Evolutionary conservation across 1,284 basidiomycete genomes (phyloP), one percentile per base, ranked within the genome.

Genomic region (Fomes fomentarius): DNA sequence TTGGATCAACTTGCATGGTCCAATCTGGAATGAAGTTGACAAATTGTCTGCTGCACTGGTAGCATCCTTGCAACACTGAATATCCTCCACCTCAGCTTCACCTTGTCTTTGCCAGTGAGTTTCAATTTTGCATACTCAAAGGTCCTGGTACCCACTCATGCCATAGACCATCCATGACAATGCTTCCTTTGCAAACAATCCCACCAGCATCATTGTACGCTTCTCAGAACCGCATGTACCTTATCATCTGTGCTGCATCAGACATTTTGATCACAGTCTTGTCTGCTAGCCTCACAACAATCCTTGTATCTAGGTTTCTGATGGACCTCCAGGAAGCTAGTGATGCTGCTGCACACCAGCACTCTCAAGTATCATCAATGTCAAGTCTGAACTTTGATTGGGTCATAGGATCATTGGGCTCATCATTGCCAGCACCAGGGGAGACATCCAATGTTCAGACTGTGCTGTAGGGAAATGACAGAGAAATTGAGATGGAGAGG

Each of bases 241-340:
- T 17, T 15, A 3, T 2, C 46, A 1, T 2, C 37, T 9, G 28
- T 7, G 28, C 28, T 7, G 28, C 28, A 7, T 30, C 28, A 30
- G 28, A 12, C 6, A 12, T 12, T 30, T 12, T 12, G 28, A 6
- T 37, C 8, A 6, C 6, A 15, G 10, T 25, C 38, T 4, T 33
- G 26, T 15, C 2, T 19, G 6, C n/a, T 3, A 50, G 49, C 6
- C 22, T 50, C n/a, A 50, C 49, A 11, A 41, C 49, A 5, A 44
- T 50, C n/a, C 42, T 50, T n/a, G 44, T 50, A n/a, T 50, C 49
- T 14, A 28, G 49, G 9, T 50, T 44, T 25, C 49, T 50, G 22
- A 44, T 50, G 22, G 49, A 50, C 34, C 49, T 50, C n/a, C 49
- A 50, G 22, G 49, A 50, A 11, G 49, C 41, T 17, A 50, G 31